A percentile compares a stretch with the other conserved stretches of the same genome.
phyloP scores from a whole-genome alignment of 1,139 yeast genomes.

The Kazachstania sp. region DNA sequence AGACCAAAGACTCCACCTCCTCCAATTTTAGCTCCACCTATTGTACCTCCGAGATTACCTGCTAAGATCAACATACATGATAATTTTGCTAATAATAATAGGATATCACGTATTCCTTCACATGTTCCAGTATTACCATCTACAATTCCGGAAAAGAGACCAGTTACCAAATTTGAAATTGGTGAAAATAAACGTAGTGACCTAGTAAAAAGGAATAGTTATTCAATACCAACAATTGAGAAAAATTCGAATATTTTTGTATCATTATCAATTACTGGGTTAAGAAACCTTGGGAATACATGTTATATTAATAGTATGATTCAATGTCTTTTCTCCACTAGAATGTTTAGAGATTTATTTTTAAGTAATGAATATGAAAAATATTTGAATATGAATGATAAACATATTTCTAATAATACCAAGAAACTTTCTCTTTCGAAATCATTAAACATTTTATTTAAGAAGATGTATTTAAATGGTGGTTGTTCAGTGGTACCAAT shows the following conservation, averaged over 20 bases:
- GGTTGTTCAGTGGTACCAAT: constrained; percentile 58
- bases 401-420: constrained; percentile 22
- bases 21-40: constrained; percentile 1
- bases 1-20: constrained; percentile 13
- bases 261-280: constrained; percentile 49
- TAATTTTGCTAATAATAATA: neutral
- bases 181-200: neutral
- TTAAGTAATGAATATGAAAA: constrained; percentile 37
- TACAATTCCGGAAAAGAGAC: neutral
- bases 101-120: neutral
- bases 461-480: constrained; percentile 42
- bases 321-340: constrained; percentile 55
- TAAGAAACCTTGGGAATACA: constrained; percentile 60
- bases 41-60: constrained; percentile 4
- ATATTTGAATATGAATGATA: constrained; percentile 33
- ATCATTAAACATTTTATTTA: constrained; percentile 44
- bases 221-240: constrained; percentile 32
- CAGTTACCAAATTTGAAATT: neutral
- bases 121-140: constrained; percentile 2
- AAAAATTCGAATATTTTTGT: constrained; percentile 36
- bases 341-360: constrained; percentile 38
- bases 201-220: constrained; percentile 3
- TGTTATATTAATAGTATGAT: constrained; percentile 66
- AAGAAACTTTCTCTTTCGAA: constrained; percentile 29
- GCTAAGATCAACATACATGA: neutral